These are phyloP conservation scores for Backusella parvicylindrica DNA, from an alignment of 192 early-diverging fungal genomes.

Conservation along the genomic window DNA sequence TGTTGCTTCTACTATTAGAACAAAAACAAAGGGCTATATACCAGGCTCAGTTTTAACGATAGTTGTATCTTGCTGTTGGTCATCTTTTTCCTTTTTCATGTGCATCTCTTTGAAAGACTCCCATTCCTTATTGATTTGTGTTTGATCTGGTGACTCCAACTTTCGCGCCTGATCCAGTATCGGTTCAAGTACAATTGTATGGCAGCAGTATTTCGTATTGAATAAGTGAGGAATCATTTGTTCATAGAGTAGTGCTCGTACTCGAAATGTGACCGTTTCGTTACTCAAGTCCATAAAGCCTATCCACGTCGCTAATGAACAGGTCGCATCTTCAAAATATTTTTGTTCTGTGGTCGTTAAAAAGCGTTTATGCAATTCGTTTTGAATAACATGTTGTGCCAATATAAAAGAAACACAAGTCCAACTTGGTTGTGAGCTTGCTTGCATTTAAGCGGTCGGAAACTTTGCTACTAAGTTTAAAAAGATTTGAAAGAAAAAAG, in stretches of 20 bases:
- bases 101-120: not conserved
- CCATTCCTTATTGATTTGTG: not conserved
- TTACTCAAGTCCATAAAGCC: slow-evolving; percentile 1
- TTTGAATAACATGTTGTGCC: slow-evolving; percentile 7
- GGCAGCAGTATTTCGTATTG: slow-evolving; percentile 38
- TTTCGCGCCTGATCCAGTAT: slow-evolving; percentile 1
- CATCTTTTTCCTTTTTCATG: not conserved
- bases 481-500: not conserved
- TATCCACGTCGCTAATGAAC: slow-evolving; percentile 8
- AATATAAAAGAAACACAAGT: slow-evolving; percentile 8
- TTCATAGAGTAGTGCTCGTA: slow-evolving; percentile 73
- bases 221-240: slow-evolving; percentile 64
- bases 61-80: not conserved
- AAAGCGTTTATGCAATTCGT: slow-evolving; percentile 6
- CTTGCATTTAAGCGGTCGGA: not conserved
- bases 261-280: slow-evolving; percentile 56
- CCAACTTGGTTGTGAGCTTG: slow-evolving; percentile 8
- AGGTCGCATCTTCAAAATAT: slow-evolving; percentile 19
- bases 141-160: not conserved
- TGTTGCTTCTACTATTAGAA: not conserved
- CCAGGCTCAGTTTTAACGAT: not conserved
- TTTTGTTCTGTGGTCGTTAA: slow-evolving; percentile 12
- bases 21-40: not conserved
- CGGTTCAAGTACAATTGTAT: not conserved
- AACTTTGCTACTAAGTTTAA: not conserved